Evolutionary conservation across 805 yeast species (phyloP), one percentile per base, ranked within the genome.

Genomic region (Blastobotrys robertii): DNA sequence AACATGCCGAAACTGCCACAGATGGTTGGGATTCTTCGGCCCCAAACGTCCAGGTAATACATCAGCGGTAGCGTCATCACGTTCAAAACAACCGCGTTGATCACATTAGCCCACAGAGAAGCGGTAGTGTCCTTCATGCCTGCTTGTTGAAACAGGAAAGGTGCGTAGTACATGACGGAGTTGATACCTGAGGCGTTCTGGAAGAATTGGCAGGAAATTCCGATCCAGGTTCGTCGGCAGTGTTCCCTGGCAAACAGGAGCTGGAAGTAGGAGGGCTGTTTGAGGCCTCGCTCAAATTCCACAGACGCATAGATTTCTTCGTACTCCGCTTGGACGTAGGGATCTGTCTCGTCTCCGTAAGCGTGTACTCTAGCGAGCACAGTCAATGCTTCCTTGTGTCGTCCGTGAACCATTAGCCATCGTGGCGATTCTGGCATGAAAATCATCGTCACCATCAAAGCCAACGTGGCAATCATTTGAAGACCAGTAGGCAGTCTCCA

Each of bases 361-460:
- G 43, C 16, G 14, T 41, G 43, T 45, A 72, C 70, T 55, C 76
- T 65, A 57, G 72, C 70, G 44, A 74, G 70, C 35, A 77, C 72
- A 40, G 71, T 75, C 41, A 53, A 53, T 7, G 60, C 64, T 41
- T 59, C 62, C 62, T 64, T 54, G 68, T 69, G 47, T 60, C 71
- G 51, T 56, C 82, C 81, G 51, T 81, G 77, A 53, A 76, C 76
- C 5, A 88, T 85, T 54, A 74, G 79, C 66, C 73, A 88, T 45
- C 97, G 70, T 0, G 96, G 96, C 33, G 88, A 77, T 62, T 88
- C 97, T 0, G 97, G 97, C 25, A 88, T 65, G 34, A 38, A 64
- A 33, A 45, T 79, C 76, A 84, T 66, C 41, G 79, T 56, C 33
- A 82, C 63, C 42, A 84, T 44, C 54, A 81, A 79, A 31, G 80